Evolutionary conservation across 306 rosid species (phyloP), one percentile per base, ranked within the genome.

Genomic region (Prunus mongolica): DNA sequence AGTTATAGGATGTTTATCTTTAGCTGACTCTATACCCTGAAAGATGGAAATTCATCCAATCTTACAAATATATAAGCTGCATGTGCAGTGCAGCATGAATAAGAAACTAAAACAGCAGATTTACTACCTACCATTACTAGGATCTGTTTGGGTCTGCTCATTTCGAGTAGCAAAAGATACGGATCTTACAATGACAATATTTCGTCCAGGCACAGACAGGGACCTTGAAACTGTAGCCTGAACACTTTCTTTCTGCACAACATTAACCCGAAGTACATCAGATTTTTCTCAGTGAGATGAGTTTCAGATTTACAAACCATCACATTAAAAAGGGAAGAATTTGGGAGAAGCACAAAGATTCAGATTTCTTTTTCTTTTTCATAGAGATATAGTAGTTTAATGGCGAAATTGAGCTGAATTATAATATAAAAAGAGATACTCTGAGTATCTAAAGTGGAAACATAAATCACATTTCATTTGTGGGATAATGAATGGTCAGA

Each of bases 151-250:
- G 25, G 72, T 82, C 16, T 78, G 90, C 70, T 77, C 96, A 68
- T 20, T 77, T 19, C 79, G 92, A 68, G 79, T 65, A 61, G 87
- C 81, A 60, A 92, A 90, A 13, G 97, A 95, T 73, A 88, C 55
- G 24, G 98, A 95, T 83, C 98, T 91, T 69, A 92, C 91, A 75
- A 92, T 87, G 73, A 95, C 89, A 64, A 89, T 80, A 80, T 86
- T 91, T 81, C 86, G 80, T 73, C 85, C 93, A 52, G 98, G 97
- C 74, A 94, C 80, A 14, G 98, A 89, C 47, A 95, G 87, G 82
- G 97, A 95, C 86, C 98, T 90, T 67, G 97, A 92, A 82, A 95
- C 96, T 82, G 86, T 81, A 44, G 91, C 72, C 65, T 74, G 84
- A 8, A 8, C 84, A 55, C 66, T 78, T 20, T 76, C 97, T 87